Base-by-base conservation (phyloP, 2,329 filamentous ascomycete species). In the Pestalotiopsis sp. region DNA sequence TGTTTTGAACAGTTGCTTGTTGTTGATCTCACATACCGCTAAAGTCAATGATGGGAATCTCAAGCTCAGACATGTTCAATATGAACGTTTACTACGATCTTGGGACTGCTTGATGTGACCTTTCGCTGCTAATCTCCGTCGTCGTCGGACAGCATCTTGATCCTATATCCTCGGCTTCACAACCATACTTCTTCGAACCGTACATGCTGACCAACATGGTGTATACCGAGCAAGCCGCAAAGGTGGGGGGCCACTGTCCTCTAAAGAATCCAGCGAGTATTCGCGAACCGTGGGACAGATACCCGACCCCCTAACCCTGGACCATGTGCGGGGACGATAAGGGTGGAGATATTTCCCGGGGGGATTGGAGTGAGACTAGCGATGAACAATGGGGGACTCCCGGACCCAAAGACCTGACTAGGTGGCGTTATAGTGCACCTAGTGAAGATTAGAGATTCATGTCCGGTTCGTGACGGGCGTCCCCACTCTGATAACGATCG, bases 31-130 rank as follows among this genome's bases (percentile, higher is more conserved):
- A 13, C 59, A n/a, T 62, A 76, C 75, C 75, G 25, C 75, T 75
- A 49, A 77, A 77, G 71, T 77, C 75, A 57, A 77, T 75, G 66
- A 75, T 75, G 40, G 75, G 75, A 40, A 77, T 77, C 66, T 75
- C 71, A 66, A 58, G 45, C 17, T 36, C 40, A 58, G 66, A 49
- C 66, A 68, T 67, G 12, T 60, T 66, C n/a, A 23, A 9, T 60
- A 60, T n/a, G 25, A 4, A 31, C 2, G n/a, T 27, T 61, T 36
- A 36, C 31, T 25, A 36, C 13, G 12, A 59, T 59, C 14, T n/a
- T 27, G 57, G 20, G 4, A 27, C n/a, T 59, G 17, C 17, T 52
- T 36, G 31, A 23, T 27, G 11, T 12, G 23, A 27, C 25, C 23
- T 20, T 27, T 27, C 25, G 23, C 25, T 23, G n/a, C 6, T 17